A percentile compares a stretch with the other conserved stretches of the same genome.
Evolutionary conservation across 768 basidiomycete species (phyloP).

Genomic region (Rhodotorula graminis): DNA sequence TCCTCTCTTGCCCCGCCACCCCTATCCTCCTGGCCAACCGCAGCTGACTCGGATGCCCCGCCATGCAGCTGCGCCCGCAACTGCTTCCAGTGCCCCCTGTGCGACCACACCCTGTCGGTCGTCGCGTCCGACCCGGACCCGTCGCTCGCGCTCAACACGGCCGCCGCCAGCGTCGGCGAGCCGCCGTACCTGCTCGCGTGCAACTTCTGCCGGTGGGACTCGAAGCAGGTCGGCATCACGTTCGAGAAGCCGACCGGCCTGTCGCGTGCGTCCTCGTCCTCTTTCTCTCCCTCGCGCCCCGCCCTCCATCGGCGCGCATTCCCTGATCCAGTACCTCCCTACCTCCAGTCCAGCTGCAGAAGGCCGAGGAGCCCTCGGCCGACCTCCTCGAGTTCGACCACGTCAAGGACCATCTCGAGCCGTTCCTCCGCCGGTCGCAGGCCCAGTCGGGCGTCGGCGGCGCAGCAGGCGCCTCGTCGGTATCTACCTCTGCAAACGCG

Average conservation of each 20-base stretch:
- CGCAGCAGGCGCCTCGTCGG: conserved; percentile 49
- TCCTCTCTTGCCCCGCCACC: too few relatives aligned
- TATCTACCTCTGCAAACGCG: conserved; percentile 71
- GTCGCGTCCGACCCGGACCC: conserved; percentile 67
- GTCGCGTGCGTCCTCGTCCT: conserved; percentile 59
- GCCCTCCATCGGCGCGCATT: not conserved
- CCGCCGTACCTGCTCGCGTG: conserved; percentile 89
- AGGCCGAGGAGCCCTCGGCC: conserved; percentile 75
- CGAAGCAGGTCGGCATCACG: conserved; percentile 78
- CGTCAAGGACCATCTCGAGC: conserved; percentile 94
- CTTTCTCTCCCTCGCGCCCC: not conserved
- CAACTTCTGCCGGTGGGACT: conserved; percentile 91
- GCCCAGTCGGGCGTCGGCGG: conserved; percentile 31
- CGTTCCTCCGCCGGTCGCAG: conserved; percentile 63
- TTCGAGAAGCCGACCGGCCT: conserved; percentile 97
- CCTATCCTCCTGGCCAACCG: too few relatives aligned
- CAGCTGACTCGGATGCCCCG: not conserved
- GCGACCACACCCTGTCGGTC: conserved; percentile 79
- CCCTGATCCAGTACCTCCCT: not conserved
- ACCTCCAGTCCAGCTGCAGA: conserved; percentile 75
- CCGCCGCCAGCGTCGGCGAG: conserved; percentile 57
- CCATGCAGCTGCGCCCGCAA: conserved; percentile 82
- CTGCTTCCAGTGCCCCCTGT: conserved; percentile 94
- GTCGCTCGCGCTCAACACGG: conserved; percentile 13
- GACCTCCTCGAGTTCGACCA: conserved; percentile 86